Evolutionary conservation across 768 basidiomycete genomes (phyloP).

Genomic region (Podaxis pistillaris): DNA sequence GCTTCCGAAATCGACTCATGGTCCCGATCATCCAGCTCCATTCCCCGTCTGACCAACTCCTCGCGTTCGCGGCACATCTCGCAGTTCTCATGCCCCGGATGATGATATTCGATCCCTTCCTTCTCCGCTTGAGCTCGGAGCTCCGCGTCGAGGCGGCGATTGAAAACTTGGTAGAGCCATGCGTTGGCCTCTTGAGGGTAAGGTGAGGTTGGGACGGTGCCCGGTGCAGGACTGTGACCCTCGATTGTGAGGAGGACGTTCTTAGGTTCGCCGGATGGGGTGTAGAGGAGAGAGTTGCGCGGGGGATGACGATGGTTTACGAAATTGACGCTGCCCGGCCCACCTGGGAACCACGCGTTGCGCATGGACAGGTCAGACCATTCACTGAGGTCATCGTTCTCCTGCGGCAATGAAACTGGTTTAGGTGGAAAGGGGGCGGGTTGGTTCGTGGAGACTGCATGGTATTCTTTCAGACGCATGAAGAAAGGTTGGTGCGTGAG

Average conservation of each 20-base stretch:
- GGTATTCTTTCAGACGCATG: slow-evolving; percentile 16
- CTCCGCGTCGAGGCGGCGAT: slow-evolving; percentile 25
- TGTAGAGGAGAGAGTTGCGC: background rate
- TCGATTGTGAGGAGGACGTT: background rate
- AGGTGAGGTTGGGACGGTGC: slow-evolving; percentile 7
- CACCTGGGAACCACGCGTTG: slow-evolving; percentile 42
- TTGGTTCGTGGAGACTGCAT: background rate
- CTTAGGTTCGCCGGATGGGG: background rate
- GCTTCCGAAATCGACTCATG: slow-evolving; percentile 5
- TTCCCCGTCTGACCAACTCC: slow-evolving; percentile 16
- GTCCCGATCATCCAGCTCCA: slow-evolving; percentile 9
- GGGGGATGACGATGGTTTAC: background rate
- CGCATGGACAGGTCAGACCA: slow-evolving; percentile 25
- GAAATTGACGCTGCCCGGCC: slow-evolving; percentile 19
- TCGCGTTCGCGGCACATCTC: slow-evolving; percentile 19
- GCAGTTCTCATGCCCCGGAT: slow-evolving; percentile 8
- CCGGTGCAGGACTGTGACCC: background rate
- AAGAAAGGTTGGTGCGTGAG: slow-evolving; percentile 21
- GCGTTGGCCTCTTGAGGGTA: slow-evolving; percentile 15
- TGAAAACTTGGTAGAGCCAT: slow-evolving; percentile 41
- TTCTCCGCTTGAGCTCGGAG: background rate
- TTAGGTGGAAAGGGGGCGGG: background rate
- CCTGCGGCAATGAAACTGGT: background rate
- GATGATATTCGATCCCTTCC: slow-evolving; percentile 10
- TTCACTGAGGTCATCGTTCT: slow-evolving; percentile 2